Base-by-base conservation (phyloP, 441 rosid genomes). In the Pelargonium citronellum region DNA sequence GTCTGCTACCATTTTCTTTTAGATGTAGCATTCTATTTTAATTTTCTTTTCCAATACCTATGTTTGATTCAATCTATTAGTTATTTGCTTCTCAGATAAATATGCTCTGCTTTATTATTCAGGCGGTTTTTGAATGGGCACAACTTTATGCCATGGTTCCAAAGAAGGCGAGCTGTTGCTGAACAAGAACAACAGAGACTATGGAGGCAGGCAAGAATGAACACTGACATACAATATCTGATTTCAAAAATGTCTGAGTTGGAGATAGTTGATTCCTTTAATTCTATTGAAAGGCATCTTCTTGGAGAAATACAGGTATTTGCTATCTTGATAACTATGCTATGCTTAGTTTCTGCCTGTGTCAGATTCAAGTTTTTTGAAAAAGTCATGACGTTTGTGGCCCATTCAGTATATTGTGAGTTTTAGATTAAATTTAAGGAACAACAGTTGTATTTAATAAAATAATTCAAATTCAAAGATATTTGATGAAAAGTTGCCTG, bases 121-220 rank as follows among this genome's bases (percentile, higher is more conserved):
- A 95, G 99, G 90, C 87, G 92, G 80, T 95, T 95, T 83, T 77
- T 95, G 74, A 80, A 70, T 68, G 99, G 99, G 75, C 91, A 94
- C 30, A 95, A 95, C 79, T 95, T 95, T 81, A 72, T 82, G 83
- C 93, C 99, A 16, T 95, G 99, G 99, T 95, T 95, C 77, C 92
- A 83, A 75, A 84, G 98, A 81, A 81, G 96, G 72, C 92, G 89
- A 53, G 78, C 84, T 16, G 87, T 86, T 71, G 93, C 93, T 0
- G 88, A 92, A 84, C 94, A 87, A 76, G 96, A 95, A 74, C 99
- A 95, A 67, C 85, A 84, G 76, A 89, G 88, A 68, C 77, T 90
- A 69, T 95, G 98, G 98, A 88, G 84, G 85, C 81, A 84, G 74
- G 96, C 97, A 55, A 95, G 98, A 79, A 79, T 84, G 90, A 89